Evolutionary conservation across 148 eudicot species (phyloP).

Genomic region (Silene latifolia): DNA sequence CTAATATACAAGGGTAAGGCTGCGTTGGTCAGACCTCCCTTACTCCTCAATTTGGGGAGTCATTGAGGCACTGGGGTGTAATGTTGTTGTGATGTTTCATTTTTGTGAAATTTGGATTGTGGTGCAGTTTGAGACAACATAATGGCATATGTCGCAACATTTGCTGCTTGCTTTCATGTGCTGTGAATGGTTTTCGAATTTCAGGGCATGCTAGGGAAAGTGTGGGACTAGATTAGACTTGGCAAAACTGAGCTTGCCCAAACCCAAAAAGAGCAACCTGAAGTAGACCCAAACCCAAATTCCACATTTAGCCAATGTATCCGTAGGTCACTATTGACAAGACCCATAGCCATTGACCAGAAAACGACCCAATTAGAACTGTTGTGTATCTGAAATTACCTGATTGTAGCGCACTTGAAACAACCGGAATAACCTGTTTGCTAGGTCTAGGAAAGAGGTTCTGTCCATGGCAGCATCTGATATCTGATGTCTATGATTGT

Average conservation of each 20-base stretch:
- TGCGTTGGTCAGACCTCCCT: too few relatives aligned
- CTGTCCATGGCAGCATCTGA: not conserved
- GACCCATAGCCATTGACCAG: too few relatives aligned
- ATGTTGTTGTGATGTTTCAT: not conserved
- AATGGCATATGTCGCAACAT: not conserved
- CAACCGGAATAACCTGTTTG: not conserved
- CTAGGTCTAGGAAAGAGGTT: not conserved
- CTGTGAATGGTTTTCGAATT: conserved; percentile 1
- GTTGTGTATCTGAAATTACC: too few relatives aligned
- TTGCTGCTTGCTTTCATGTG: not conserved
- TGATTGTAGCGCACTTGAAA: not conserved
- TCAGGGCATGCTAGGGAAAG: not conserved
- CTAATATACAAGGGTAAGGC: too few relatives aligned
- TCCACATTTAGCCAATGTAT: too few relatives aligned
- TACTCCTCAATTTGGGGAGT: too few relatives aligned
- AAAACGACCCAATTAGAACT: too few relatives aligned
- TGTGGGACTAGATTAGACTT: not conserved
- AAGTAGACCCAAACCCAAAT: too few relatives aligned
- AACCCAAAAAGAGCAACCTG: too few relatives aligned
- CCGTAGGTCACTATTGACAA: too few relatives aligned
- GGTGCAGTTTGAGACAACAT: not conserved
- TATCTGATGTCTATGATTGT: not conserved
- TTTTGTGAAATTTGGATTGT: not conserved
- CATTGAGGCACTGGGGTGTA: too few relatives aligned
- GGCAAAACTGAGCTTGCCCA: too few relatives aligned